These are phyloP conservation scores for Aspergillus sp. DNA, from an alignment of 2,329 filamentous ascomycete genomes.

Conservation along the genomic window DNA sequence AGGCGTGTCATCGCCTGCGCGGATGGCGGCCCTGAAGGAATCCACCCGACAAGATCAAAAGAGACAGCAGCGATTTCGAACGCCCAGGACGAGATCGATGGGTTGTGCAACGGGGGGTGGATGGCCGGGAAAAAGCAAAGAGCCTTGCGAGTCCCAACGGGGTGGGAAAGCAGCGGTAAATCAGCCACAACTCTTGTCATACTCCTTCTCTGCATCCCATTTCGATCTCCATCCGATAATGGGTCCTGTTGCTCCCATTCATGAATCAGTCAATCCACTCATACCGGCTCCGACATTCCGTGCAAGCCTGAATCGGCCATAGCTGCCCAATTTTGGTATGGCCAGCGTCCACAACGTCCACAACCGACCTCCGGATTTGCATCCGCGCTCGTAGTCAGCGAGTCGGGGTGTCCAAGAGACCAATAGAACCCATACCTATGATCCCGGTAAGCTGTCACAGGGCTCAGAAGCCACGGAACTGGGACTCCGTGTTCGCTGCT, in stretches of 20 bases:
- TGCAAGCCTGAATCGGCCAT: neutral
- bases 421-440: neutral
- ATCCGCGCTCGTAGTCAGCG: neutral
- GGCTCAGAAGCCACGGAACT: neutral
- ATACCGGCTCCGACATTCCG: neutral
- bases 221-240: neutral
- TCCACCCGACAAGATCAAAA: neutral
- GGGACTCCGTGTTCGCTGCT: conserved; percentile 6
- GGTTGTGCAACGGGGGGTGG: neutral
- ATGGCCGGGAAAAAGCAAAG: neutral
- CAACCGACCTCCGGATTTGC: neutral
- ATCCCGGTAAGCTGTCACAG: conserved; percentile 6
- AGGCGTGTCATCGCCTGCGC: conserved; percentile 5
- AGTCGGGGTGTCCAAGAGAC: neutral
- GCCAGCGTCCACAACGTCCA: neutral
- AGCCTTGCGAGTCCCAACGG: neutral
- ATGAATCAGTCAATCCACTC: neutral
- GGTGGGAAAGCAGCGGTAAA: conserved; percentile 4
- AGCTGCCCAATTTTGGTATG: conserved; percentile 7
- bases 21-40: neutral
- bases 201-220: neutral
- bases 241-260: neutral
- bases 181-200: neutral
- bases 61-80: neutral
- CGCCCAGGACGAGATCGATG: neutral